A percentile compares a stretch with the other conserved stretches of the same genome.
Conservation (phyloP, 2,329 filamentous ascomycete species). For the Ophiostoma quercus region DNA sequence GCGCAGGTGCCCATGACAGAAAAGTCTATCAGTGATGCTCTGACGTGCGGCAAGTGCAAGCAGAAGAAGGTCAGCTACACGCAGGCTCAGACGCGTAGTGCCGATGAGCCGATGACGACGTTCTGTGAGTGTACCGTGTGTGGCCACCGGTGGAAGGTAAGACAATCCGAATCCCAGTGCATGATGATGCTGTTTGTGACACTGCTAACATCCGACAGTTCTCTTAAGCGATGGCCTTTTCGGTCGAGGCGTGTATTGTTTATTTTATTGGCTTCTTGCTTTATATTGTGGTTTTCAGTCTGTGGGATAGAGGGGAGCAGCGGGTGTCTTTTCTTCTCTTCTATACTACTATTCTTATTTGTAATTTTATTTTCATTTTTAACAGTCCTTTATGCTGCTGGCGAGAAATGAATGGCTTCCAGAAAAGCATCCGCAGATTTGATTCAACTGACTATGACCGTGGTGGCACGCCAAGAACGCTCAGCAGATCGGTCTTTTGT, state of each 20-base stretch:
- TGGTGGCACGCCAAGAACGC: constrained; percentile 44
- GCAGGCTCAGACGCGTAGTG: constrained; percentile 90
- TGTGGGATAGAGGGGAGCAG: constrained; percentile 6
- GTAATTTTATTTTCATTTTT: not conserved
- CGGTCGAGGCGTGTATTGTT: not conserved
- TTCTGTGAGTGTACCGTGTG: constrained; percentile 68
- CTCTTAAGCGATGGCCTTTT: not conserved
- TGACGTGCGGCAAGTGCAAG: constrained; percentile 88
- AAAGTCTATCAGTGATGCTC: constrained; percentile 80
- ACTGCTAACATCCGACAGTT: constrained; percentile 13
- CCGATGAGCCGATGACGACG: constrained; percentile 87
- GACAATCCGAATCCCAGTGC: constrained; percentile 26
- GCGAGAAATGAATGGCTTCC: too few species aligned
- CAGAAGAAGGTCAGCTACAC: constrained; percentile 93
- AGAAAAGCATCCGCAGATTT: not conserved
- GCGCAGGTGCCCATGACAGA: constrained; percentile 90
- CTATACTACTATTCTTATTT: not conserved
- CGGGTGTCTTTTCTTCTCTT: constrained; percentile 3
- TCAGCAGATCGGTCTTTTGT: constrained; percentile 41
- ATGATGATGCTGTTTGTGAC: not conserved
- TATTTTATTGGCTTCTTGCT: constrained; percentile 9
- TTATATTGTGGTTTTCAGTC: constrained; percentile 1
- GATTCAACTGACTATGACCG: not conserved
- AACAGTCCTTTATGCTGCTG: not conserved
- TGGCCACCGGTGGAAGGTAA: constrained; percentile 67